Percentiles rank a stretch among this genome's conserved stretches.
phyloP scores from a whole-genome alignment of 495 filamentous ascomycete species.

The Penicillium cinerascens region DNA sequence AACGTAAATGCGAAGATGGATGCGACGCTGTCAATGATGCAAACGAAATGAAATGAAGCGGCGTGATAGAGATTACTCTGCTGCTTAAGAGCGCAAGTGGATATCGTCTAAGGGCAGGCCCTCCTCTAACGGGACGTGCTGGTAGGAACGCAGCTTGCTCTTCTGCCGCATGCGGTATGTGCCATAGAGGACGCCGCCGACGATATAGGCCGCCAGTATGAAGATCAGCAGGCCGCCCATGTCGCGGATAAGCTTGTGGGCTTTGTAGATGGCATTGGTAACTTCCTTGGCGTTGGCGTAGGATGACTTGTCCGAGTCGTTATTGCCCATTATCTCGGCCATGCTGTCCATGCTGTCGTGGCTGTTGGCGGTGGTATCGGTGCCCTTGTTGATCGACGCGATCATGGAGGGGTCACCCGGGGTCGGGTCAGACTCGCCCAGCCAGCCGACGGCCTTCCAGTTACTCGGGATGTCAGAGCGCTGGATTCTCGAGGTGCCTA shows the following conservation, averaged over 20 bases:
- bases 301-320: not conserved
- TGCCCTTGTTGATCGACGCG: slow-evolving; percentile 16
- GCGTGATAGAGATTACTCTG: slow-evolving; percentile 10
- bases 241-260: slow-evolving; percentile 35
- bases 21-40: slow-evolving; percentile 19
- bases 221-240: slow-evolving; percentile 34
- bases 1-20: slow-evolving; percentile 7
- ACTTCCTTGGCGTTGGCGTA: slow-evolving; percentile 30
- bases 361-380: slow-evolving; percentile 2
- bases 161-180: slow-evolving; percentile 20
- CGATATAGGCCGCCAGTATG: slow-evolving; percentile 24
- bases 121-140: slow-evolving; percentile 33
- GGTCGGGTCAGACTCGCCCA: slow-evolving; percentile 18
- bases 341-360: not conserved
- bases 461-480: slow-evolving; percentile 29
- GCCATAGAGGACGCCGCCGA: slow-evolving; percentile 26
- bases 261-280: slow-evolving; percentile 31
- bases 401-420: slow-evolving; percentile 34
- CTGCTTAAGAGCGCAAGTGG: slow-evolving; percentile 9
- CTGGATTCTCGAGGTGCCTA: slow-evolving; percentile 28
- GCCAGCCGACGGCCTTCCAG: slow-evolving; percentile 37
- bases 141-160: slow-evolving; percentile 30
- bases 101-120: slow-evolving; percentile 25
- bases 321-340: not conserved
- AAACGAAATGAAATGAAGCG: not conserved